Evolutionary conservation across 169 alveolate species (phyloP).

Genomic region (Ichthyophthirius multifiliis): DNA sequence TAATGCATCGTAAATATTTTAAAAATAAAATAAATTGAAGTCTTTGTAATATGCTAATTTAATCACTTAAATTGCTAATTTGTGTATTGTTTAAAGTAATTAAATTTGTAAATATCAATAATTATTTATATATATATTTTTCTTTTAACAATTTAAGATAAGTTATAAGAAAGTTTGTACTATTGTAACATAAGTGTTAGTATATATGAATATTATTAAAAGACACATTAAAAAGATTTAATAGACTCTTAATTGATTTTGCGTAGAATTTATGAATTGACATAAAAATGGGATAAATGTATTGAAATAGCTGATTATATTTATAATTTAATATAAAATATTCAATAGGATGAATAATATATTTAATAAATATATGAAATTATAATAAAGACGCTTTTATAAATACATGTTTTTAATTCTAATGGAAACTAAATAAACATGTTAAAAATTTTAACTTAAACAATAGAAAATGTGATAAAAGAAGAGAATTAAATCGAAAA

Average conservation of each 20-base stretch:
- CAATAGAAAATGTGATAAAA: no score
- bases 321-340: not conserved
- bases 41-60: not conserved
- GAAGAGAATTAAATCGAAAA: no score
- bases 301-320: not conserved
- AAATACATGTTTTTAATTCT: not conserved
- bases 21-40: not conserved
- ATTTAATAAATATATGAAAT: no score
- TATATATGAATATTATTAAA: not conserved
- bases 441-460: no score
- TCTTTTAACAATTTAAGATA: not conserved
- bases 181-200: not conserved
- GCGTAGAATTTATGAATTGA: not conserved
- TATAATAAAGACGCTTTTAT: not conserved
- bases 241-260: not conserved
- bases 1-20: slow-evolving; percentile 42
- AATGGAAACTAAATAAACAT: not conserved
- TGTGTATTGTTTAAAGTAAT: not conserved
- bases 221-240: not conserved
- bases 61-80: not conserved
- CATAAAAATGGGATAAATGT: not conserved
- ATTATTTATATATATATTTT: not conserved
- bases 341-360: no score
- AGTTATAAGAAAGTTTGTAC: not conserved
- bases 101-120: not conserved